Evolutionary conservation across 2,329 filamentous ascomycete species (phyloP), one percentile per base, ranked within the genome.

Genomic region (Stagonosporopsis chrysanthemi): DNA sequence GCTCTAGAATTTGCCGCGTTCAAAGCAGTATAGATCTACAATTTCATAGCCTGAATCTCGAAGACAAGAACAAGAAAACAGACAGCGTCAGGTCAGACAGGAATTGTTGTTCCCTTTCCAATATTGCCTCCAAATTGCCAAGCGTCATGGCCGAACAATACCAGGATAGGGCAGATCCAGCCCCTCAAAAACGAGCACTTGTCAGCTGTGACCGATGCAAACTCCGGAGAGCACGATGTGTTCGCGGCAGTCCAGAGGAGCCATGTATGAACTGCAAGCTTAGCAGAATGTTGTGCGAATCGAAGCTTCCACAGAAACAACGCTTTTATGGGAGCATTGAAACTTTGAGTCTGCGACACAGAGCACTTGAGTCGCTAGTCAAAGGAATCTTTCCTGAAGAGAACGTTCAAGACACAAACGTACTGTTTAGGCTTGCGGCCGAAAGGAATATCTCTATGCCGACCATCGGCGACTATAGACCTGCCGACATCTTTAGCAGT

Each of bases 321-420:
- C 68, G 79, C 33, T 77, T 80, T 11, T 80, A 81, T 52, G 79
- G 79, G 15, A 80, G 78, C 55, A 75, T 80, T 6, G 79, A 81
- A 57, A 79, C 78, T n/a, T 65, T 80, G 40, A 79, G 78, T 43
- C 67, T 77, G 28, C 71, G 78, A 26, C 80, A 78, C 57, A 70
- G 79, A 40, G 77, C 79, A 2, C 69, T 80, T 9, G 78, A 80
- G 60, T 71, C 77, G 15, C 43, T 80, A 39, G 71, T 80, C 39
- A 75, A 77, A 46, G 78, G 78, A 0, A 52, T 80, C 1, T 80
- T 78, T 42, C 77, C 78, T 3, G 60, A 77, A 15, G 67, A 77
- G 31, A 76, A 79, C 52, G 69, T 74, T 2, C 73, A 73, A 19
- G 73, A 76, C 50, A 71, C 76, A 23, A 75, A 78, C 35, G 71